A percentile compares a stretch with the other conserved stretches of the same genome.
Evolutionary conservation across 805 yeast genomes (phyloP).

Genomic region (Wickerhamomyces ciferrii): DNA sequence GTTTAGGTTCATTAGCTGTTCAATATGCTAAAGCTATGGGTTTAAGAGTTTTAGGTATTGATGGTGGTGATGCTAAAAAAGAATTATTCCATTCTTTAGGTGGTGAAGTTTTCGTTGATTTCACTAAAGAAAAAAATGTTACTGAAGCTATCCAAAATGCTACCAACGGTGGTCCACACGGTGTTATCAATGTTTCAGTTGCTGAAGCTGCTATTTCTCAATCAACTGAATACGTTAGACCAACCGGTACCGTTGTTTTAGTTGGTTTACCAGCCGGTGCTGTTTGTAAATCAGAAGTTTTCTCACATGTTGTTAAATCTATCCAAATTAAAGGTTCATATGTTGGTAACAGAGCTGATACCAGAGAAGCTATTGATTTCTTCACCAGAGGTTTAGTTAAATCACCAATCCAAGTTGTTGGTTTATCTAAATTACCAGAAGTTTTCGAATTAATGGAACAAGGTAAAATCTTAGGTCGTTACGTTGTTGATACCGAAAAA

Average conservation of each 20-base stretch:
- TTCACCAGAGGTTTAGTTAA: slow-evolving; percentile 65
- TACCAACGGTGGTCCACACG: slow-evolving; percentile 75
- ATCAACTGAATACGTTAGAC: slow-evolving; percentile 55
- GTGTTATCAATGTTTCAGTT: slow-evolving; percentile 70
- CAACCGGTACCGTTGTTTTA: slow-evolving; percentile 64
- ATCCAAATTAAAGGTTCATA: slow-evolving; percentile 74
- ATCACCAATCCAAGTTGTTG: slow-evolving; percentile 72
- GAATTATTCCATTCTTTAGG: slow-evolving; percentile 52
- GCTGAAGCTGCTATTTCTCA: slow-evolving; percentile 62
- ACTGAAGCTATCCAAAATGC: slow-evolving; percentile 48
- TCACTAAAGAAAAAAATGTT: slow-evolving; percentile 48
- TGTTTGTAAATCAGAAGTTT: slow-evolving; percentile 61
- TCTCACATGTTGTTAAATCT: slow-evolving; percentile 69
- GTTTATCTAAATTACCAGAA: slow-evolving; percentile 62
- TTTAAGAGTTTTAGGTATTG: slow-evolving; percentile 64
- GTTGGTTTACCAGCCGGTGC: slow-evolving; percentile 84
- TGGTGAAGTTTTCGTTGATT: slow-evolving; percentile 60
- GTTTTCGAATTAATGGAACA: slow-evolving; percentile 75
- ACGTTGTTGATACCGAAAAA: slow-evolving; percentile 75
- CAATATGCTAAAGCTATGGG: slow-evolving; percentile 81
- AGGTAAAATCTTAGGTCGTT: slow-evolving; percentile 85
- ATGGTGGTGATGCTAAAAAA: slow-evolving; percentile 62
- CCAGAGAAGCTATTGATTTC: slow-evolving; percentile 76
- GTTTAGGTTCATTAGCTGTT: slow-evolving; percentile 68
- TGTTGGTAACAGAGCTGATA: slow-evolving; percentile 87